These are phyloP conservation scores for Colletotrichum orchidophilum DNA, from an alignment of 2,329 filamentous ascomycete species.

Conservation along the genomic window DNA sequence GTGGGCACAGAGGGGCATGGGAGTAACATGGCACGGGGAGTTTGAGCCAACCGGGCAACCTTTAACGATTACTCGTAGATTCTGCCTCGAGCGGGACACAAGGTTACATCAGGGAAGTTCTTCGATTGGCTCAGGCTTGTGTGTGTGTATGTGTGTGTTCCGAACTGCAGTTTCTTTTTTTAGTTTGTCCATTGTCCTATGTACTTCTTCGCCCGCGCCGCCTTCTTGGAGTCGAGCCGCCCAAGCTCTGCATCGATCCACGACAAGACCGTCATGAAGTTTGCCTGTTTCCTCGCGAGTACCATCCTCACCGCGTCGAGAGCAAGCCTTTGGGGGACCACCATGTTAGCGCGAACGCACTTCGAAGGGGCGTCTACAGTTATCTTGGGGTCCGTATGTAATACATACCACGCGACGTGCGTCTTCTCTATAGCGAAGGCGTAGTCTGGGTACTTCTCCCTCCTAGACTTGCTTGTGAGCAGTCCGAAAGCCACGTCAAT, in stretches of 20 bases:
- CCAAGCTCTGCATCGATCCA: conserved; percentile 24
- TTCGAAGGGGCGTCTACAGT: neutral
- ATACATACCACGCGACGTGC: conserved; percentile 70
- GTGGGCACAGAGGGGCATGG: no score
- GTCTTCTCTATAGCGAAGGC: conserved; percentile 66
- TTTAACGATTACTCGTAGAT: no score
- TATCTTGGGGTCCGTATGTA: neutral
- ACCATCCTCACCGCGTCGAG: conserved; percentile 21
- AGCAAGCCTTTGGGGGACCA: conserved; percentile 18
- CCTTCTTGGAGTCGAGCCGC: conserved; percentile 19
- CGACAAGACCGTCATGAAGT: conserved; percentile 16
- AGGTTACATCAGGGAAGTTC: no score
- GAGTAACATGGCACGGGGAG: no score
- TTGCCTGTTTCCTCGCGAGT: conserved; percentile 20
- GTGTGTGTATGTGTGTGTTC: no score
- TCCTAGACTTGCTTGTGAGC: conserved; percentile 65
- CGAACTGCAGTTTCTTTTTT: no score
- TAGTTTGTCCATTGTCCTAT: neutral
- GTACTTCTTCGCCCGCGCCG: conserved; percentile 2
- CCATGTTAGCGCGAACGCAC: neutral
- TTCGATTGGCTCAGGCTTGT: no score
- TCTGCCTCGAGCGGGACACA: no score
- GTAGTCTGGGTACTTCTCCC: conserved; percentile 58
- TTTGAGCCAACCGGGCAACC: no score
- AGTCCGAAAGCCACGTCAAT: conserved; percentile 71